phyloP scores from a whole-genome alignment of 1,139 yeast species.

The Geotrichum klebahnii region DNA sequence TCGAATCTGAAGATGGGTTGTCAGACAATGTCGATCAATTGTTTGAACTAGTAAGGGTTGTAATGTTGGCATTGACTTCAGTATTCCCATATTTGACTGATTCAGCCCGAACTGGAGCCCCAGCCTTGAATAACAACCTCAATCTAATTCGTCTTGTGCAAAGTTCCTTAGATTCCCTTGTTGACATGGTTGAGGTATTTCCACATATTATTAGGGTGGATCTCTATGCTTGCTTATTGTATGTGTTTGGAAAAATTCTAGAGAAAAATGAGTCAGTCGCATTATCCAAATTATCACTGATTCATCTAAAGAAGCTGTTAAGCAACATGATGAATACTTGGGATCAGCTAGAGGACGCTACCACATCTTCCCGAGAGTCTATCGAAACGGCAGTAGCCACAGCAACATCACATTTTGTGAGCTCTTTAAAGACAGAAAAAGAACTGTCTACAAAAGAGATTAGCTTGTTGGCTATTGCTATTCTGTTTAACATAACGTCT shows the following conservation, averaged over 20 bases:
- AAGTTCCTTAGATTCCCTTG: slow-evolving; percentile 53
- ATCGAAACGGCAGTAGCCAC: slow-evolving; percentile 40
- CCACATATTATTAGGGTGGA: slow-evolving; percentile 68
- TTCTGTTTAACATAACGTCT: slow-evolving; percentile 55
- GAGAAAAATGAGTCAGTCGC: slow-evolving; percentile 40
- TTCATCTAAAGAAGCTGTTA: slow-evolving; percentile 35
- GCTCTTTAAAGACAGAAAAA: slow-evolving; percentile 33
- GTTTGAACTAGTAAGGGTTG: slow-evolving; percentile 74
- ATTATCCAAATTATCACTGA: slow-evolving; percentile 34
- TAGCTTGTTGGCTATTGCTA: slow-evolving; percentile 54
- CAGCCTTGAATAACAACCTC: slow-evolving; percentile 34
- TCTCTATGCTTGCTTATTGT: slow-evolving; percentile 64
- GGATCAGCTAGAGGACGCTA: slow-evolving; percentile 22
- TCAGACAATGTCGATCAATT: slow-evolving; percentile 67
- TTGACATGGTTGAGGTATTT: slow-evolving; percentile 58
- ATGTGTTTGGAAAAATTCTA: slow-evolving; percentile 57
- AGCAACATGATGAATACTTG: slow-evolving; percentile 33
- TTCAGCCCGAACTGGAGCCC: slow-evolving; percentile 30
- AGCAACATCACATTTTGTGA: slow-evolving; percentile 28
- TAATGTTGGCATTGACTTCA: slow-evolving; percentile 58
- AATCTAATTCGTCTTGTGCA: slow-evolving; percentile 37
- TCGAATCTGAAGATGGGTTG: slow-evolving; percentile 40
- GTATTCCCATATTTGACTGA: slow-evolving; percentile 56
- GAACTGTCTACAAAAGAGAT: slow-evolving; percentile 45
- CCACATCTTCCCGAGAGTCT: slow-evolving; percentile 27